Percentiles rank a stretch among this genome's conserved stretches.
Conservation (phyloP, 257 asterid species). For the Mitragyna speciosa region DNA sequence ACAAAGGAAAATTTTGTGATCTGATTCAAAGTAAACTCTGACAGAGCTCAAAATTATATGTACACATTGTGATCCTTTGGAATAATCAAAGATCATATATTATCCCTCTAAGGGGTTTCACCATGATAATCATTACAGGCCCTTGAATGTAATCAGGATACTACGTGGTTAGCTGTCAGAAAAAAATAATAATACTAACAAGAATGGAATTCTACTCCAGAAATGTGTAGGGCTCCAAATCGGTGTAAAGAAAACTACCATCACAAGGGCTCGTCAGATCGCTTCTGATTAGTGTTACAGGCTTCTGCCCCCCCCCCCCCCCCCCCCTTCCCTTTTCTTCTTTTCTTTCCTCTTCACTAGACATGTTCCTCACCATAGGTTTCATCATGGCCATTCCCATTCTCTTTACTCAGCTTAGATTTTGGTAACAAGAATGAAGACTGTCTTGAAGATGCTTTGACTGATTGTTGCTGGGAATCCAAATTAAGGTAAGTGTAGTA, state of each 20-base stretch:
- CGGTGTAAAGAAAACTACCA: background rate
- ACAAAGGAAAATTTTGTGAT: background rate
- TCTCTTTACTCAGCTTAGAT: slow-evolving; percentile 79
- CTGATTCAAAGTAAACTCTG: background rate
- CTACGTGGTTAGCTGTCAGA: slow-evolving; percentile 10
- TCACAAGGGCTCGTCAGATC: slow-evolving; percentile 7
- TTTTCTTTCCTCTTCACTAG: no score
- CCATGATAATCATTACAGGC: slow-evolving; percentile 4
- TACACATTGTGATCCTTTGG: slow-evolving; percentile 8
- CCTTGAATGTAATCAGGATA: background rate
- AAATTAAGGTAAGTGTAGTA: slow-evolving; percentile 83
- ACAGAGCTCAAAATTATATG: slow-evolving; percentile 3
- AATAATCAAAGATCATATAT: slow-evolving; percentile 18
- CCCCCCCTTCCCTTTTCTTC: no score
- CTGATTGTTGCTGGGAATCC: slow-evolving; percentile 52
- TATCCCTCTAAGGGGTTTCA: slow-evolving; percentile 15
- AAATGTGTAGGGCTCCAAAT: background rate
- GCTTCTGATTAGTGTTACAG: background rate
- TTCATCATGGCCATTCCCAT: slow-evolving; percentile 41
- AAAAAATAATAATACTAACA: background rate
- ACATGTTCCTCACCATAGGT: slow-evolving; percentile 59
- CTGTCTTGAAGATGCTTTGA: slow-evolving; percentile 42
- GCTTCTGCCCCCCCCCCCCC: background rate
- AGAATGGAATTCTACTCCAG: slow-evolving; percentile 11
- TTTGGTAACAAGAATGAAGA: slow-evolving; percentile 63